A percentile compares a stretch with the other conserved stretches of the same genome.
Evolutionary conservation across 2,329 filamentous ascomycete species (phyloP).

Genomic region (Apiospora marii): DNA sequence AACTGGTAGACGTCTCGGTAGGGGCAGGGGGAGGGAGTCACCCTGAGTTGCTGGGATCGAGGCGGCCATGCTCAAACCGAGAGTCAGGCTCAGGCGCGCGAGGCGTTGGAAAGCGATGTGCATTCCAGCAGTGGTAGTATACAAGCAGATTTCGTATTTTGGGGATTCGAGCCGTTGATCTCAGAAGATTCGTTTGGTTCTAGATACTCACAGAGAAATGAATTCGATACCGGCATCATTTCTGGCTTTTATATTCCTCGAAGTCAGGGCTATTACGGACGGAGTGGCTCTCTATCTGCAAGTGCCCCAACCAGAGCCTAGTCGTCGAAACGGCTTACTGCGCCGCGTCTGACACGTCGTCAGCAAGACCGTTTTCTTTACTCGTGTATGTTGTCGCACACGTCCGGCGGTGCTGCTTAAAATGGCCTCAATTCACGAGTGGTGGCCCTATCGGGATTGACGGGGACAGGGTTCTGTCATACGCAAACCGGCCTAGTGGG

Average conservation of each 20-base stretch:
- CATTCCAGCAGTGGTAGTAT: neutral
- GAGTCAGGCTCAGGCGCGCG: neutral
- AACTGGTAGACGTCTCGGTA: constrained; percentile 27
- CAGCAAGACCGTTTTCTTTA: neutral
- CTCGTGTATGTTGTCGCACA: neutral
- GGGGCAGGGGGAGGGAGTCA: neutral
- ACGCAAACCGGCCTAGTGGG: neutral
- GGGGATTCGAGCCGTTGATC: neutral
- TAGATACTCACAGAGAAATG: neutral
- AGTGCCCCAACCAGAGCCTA: neutral
- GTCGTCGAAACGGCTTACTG: neutral
- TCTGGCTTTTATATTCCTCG: neutral
- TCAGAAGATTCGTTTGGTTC: neutral
- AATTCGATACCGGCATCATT: neutral
- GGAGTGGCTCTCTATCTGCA: neutral
- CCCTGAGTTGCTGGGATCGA: neutral
- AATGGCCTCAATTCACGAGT: neutral
- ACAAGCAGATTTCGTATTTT: neutral
- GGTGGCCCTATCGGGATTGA: neutral
- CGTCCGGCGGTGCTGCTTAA: neutral
- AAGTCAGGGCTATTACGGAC: no score
- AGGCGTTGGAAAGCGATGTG: neutral
- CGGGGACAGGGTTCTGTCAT: neutral
- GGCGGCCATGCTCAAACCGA: constrained; percentile 5
- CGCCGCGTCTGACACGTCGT: neutral